Evolutionary conservation across 805 yeast species (phyloP).

Genomic region (Metahyphopichia silvanorum): DNA sequence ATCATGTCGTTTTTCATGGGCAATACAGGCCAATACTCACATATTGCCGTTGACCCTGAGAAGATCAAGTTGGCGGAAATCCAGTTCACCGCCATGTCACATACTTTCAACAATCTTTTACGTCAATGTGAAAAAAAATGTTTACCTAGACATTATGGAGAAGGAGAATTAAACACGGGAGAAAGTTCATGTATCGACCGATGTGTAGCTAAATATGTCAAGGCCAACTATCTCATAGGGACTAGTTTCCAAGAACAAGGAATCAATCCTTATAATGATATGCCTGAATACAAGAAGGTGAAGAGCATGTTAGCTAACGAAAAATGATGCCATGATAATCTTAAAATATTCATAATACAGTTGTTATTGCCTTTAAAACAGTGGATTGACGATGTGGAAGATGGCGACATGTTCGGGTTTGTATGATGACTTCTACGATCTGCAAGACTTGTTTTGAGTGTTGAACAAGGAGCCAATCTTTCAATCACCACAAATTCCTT

Average conservation of each 20-base stretch:
- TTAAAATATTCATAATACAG: too few species aligned
- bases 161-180: slow-evolving; percentile 80
- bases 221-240: slow-evolving; percentile 65
- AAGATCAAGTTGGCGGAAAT: slow-evolving; percentile 61
- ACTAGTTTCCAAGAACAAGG: slow-evolving; percentile 41
- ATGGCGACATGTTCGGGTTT: too few species aligned
- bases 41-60: slow-evolving; percentile 54
- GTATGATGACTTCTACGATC: too few species aligned
- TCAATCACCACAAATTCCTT: too few species aligned
- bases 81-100: slow-evolving; percentile 63
- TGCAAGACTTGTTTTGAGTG: too few species aligned
- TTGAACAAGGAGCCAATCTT: too few species aligned
- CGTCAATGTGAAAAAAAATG: slow-evolving; percentile 71
- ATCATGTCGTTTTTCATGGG: slow-evolving; percentile 65
- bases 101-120: slow-evolving; percentile 56
- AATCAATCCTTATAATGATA: slow-evolving; percentile 40
- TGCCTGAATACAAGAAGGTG: slow-evolving; percentile 41
- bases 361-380: too few species aligned
- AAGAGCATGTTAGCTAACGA: slow-evolving; percentile 4
- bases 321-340: too few species aligned
- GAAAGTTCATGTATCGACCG: slow-evolving; percentile 80
- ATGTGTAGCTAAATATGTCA: slow-evolving; percentile 81
- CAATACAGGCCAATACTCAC: slow-evolving; percentile 35
- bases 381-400: too few species aligned
- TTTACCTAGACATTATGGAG: slow-evolving; percentile 81